These are phyloP conservation scores for Aegilops tauschii DNA, from an alignment of 176 grass and related monocot species.

Conservation along the genomic window DNA sequence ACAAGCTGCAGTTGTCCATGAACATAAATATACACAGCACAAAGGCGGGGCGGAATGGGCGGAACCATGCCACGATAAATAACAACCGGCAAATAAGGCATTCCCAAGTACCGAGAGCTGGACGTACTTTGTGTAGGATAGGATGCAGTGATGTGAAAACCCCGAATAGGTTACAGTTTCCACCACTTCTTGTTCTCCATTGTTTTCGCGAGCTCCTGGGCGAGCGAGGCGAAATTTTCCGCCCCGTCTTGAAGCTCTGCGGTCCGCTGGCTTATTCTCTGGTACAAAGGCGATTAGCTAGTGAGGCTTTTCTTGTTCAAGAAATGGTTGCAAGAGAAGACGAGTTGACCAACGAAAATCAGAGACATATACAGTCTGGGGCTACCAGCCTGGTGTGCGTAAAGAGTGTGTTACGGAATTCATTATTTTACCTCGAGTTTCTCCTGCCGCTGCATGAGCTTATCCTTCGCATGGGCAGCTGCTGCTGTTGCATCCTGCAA, in stretches of 20 bases:
- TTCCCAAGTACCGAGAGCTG: neutral
- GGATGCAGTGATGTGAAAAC: neutral
- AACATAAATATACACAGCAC: conserved; percentile 14
- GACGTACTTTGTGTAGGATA: neutral
- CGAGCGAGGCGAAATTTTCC: conserved; percentile 72
- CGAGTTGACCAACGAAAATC: neutral
- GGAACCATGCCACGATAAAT: neutral
- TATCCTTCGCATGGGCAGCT: conserved; percentile 91
- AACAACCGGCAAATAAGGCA: neutral
- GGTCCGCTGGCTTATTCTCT: conserved; percentile 81
- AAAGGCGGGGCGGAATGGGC: neutral
- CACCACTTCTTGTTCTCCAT: conserved; percentile 99
- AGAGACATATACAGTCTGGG: neutral
- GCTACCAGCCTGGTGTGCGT: neutral
- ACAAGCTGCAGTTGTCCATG: neutral
- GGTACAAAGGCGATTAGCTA: conserved; percentile 2
- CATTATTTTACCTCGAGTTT: conserved; percentile 68
- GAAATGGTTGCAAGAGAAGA: neutral
- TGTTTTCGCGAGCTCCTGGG: conserved; percentile 75
- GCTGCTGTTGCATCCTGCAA: conserved; percentile 84
- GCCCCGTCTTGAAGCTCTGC: conserved; percentile 78
- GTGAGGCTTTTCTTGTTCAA: neutral
- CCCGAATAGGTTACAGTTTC: conserved; percentile 52
- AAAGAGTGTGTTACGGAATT: neutral
- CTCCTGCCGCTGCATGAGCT: conserved; percentile 84